Percentiles rank a stretch among this genome's conserved stretches.
Conservation (phyloP, 75 land plant genomes). For the Cunninghamia lanceolata region DNA sequence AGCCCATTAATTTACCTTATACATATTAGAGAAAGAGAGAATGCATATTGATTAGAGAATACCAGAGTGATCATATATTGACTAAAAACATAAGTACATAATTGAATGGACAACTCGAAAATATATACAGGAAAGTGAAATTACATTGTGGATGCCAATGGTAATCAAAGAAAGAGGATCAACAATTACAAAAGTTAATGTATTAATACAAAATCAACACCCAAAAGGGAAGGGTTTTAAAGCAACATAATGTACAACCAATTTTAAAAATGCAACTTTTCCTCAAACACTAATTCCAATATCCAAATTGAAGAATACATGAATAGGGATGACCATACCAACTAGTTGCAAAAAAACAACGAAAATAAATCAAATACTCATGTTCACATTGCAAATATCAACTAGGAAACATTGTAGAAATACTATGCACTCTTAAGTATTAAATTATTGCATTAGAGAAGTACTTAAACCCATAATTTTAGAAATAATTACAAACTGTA, state of each 20-base stretch:
- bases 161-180: not conserved
- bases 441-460: not conserved
- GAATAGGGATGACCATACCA: not conserved
- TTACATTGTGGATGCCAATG: not conserved
- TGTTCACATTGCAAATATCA: not conserved
- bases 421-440: not conserved
- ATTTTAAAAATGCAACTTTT: not conserved
- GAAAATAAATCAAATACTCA: not conserved
- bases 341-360: not conserved
- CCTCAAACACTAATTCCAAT: not conserved
- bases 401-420: not conserved
- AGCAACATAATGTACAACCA: not conserved
- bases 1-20: no score
- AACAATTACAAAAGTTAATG: not conserved
- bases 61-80: not conserved
- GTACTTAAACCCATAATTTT: not conserved
- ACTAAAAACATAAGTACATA: not conserved
- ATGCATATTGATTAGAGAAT: no score
- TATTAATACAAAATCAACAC: no score
- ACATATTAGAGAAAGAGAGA: no score
- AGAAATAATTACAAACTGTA: not conserved
- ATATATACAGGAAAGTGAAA: not conserved
- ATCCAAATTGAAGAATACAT: not conserved
- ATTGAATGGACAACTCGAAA: not conserved
- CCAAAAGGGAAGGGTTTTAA: no score